Evolutionary conservation across 106 monocot species (phyloP).

Genomic region (Amphibolis antarctica): DNA sequence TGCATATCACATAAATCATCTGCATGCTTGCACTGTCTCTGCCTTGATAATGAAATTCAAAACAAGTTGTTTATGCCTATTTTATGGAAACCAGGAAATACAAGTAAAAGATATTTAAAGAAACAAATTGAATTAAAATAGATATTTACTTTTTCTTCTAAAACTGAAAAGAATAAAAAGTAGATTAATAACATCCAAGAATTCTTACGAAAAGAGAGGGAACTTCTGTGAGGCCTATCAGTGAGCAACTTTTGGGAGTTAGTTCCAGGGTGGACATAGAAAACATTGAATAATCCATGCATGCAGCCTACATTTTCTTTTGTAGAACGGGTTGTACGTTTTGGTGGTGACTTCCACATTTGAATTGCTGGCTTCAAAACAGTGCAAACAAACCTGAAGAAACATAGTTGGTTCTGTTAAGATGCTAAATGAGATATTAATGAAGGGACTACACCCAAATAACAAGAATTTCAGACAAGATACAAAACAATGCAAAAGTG

Average conservation of each 20-base stretch:
- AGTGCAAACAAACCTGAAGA: background rate
- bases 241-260: slow-evolving; percentile 3
- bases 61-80: too few species aligned
- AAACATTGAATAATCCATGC: slow-evolving; percentile 4
- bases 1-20: too few species aligned
- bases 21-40: too few species aligned
- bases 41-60: too few species aligned
- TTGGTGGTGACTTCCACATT: background rate
- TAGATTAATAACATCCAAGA: background rate
- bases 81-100: too few species aligned
- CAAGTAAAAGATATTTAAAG: too few species aligned
- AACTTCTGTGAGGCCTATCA: slow-evolving; percentile 3
- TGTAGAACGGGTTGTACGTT: background rate
- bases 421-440: background rate
- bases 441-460: too few species aligned
- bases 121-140: too few species aligned
- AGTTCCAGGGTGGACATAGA: slow-evolving; percentile 1
- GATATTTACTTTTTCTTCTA: too few species aligned
- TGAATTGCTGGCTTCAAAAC: background rate
- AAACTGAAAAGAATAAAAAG: background rate
- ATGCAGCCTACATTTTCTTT: slow-evolving; percentile 7
- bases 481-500: too few species aligned
- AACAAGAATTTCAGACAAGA: too few species aligned
- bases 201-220: background rate
- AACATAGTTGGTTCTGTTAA: background rate